A percentile compares a stretch with the other conserved stretches of the same genome.
Conservation (phyloP, 345 rosid species). For the Eucalyptus fibrosa region DNA sequence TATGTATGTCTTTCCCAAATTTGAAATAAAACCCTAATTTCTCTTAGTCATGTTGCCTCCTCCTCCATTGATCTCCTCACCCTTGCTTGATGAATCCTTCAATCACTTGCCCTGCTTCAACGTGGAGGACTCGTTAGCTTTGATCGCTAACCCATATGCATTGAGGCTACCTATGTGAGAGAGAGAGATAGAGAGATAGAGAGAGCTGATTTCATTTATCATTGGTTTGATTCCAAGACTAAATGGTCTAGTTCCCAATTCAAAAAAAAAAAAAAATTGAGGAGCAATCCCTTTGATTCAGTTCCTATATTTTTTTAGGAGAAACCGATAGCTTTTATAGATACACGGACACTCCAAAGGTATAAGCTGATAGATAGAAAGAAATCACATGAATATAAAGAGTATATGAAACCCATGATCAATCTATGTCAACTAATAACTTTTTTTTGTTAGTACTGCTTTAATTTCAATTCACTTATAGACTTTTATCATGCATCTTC, state of each 20-base stretch:
- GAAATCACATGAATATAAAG: fast-evolving
- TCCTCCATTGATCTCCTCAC: background rate
- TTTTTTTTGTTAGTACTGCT: fast-evolving
- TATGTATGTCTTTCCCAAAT: no score
- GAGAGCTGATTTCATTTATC: no score
- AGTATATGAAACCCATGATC: fast-evolving
- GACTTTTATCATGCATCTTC: no score
- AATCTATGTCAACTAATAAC: fast-evolving
- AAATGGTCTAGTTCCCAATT: fast-evolving
- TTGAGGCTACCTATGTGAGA: no score
- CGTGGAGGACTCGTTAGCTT: background rate
- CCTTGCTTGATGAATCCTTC: background rate
- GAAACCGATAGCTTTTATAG: fast-evolving
- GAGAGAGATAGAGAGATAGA: no score
- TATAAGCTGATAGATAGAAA: fast-evolving
- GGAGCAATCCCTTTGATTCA: background rate
- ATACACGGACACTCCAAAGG: fast-evolving
- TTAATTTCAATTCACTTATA: no score
- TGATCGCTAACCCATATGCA: no score
- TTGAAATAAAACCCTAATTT: background rate
- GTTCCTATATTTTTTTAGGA: no score
- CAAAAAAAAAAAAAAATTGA: fast-evolving
- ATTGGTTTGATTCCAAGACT: fast-evolving
- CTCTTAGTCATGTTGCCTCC: background rate
- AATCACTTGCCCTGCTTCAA: fast-evolving